Evolutionary conservation across 169 alveolate genomes (phyloP).

Genomic region (Plasmodium sp.): DNA sequence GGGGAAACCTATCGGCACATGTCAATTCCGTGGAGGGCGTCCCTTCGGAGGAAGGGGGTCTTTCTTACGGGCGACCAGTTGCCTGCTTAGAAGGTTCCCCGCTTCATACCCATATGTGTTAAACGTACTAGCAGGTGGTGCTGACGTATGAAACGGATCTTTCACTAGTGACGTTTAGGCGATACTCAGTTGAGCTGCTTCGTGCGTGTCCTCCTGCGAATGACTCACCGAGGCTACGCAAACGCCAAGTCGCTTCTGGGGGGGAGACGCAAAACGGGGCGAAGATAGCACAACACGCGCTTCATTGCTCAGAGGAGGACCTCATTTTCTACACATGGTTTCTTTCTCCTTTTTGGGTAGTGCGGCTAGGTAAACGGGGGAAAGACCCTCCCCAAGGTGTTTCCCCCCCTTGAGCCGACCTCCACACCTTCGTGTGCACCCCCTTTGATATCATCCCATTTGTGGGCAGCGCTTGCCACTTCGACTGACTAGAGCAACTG

Average conservation of each 20-base stretch:
- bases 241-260: background rate
- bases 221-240: background rate
- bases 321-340: background rate
- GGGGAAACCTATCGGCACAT: background rate
- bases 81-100: background rate
- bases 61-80: background rate
- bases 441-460: background rate
- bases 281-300: too few relatives aligned
- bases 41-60: background rate
- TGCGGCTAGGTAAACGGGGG: background rate
- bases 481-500: background rate
- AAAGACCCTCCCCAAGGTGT: too few relatives aligned
- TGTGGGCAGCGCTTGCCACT: background rate
- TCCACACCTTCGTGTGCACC: background rate
- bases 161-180: background rate
- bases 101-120: background rate
- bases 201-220: background rate
- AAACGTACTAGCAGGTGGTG: background rate
- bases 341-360: background rate
- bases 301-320: too few relatives aligned
- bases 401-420: background rate
- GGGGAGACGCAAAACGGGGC: too few relatives aligned
- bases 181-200: background rate
- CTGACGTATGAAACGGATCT: background rate
- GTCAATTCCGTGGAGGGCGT: background rate